Evolutionary conservation across 495 filamentous ascomycete species (phyloP).

Genomic region (Xylaria scruposa): DNA sequence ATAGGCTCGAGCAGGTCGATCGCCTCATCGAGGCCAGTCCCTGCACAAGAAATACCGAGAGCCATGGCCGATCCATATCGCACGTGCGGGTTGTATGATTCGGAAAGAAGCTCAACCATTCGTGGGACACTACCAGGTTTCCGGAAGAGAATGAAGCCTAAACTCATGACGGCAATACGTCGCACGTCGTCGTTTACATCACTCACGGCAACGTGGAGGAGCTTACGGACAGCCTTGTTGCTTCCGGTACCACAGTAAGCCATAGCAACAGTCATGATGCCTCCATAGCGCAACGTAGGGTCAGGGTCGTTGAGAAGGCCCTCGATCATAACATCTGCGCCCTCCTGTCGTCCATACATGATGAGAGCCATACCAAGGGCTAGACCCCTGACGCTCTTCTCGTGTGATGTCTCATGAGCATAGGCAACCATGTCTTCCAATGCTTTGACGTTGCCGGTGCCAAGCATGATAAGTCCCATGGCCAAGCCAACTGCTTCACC

Average conservation of each 20-base stretch:
- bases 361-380: constrained; percentile 97
- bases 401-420: constrained; percentile 96
- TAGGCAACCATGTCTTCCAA: constrained; percentile 97
- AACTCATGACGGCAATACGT: constrained; percentile 94
- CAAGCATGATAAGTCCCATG: constrained; percentile 97
- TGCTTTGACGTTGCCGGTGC: constrained; percentile 88
- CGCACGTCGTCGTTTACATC: constrained; percentile 99
- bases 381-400: constrained; percentile 96
- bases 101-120: constrained; percentile 98
- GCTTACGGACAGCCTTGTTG: constrained; percentile 97
- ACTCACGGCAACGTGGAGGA: constrained; percentile 97
- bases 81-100: constrained; percentile 99
- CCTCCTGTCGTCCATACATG: constrained; percentile 96
- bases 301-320: constrained; percentile 93
- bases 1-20: constrained; percentile 97
- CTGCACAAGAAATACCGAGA: constrained; percentile 95
- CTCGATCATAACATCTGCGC: constrained; percentile 91
- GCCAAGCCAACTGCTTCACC: constrained; percentile 95
- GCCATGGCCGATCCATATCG: constrained; percentile 99
- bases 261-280: constrained; percentile 98
- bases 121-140: constrained; percentile 96
- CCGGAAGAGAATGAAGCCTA: constrained; percentile 98
- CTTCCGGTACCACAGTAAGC: constrained; percentile 96
- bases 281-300: constrained; percentile 91
- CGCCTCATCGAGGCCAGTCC: constrained; percentile 94